Percentiles rank a stretch among this genome's conserved stretches.
These are phyloP conservation scores for Tuber borchii DNA, from an alignment of 495 filamentous ascomycete genomes.

Conservation along the genomic window DNA sequence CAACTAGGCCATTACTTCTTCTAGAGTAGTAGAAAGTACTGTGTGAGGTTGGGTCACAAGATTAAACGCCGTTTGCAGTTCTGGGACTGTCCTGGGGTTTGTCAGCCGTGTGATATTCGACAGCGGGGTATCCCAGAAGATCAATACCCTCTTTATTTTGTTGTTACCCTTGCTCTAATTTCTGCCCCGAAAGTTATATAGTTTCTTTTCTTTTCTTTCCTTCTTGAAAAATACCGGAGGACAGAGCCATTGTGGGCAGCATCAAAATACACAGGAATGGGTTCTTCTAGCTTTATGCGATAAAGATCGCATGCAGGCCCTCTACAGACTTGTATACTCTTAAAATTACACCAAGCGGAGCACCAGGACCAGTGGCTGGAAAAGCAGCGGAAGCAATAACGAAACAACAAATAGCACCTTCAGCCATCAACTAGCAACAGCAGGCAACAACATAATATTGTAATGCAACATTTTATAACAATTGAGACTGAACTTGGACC, in stretches of 20 bases:
- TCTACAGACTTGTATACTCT: constrained; percentile 21
- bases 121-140: constrained; percentile 37
- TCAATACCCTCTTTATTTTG: background rate
- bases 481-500: constrained; percentile 6
- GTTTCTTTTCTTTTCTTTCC: background rate
- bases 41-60: constrained; percentile 31
- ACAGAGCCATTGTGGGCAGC: background rate
- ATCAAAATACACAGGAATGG: background rate
- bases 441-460: background rate
- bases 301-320: constrained; percentile 25
- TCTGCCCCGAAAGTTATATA: background rate
- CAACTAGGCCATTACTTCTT: constrained; percentile 21
- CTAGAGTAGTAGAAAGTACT: constrained; percentile 17
- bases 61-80: constrained; percentile 20
- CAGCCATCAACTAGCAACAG: background rate
- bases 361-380: background rate
- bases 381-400: background rate
- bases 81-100: constrained; percentile 26
- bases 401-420: background rate
- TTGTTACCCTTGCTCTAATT: background rate
- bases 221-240: background rate
- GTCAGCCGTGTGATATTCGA: constrained; percentile 32
- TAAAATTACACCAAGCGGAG: constrained; percentile 18
- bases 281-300: background rate
- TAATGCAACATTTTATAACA: constrained; percentile 4